Evolutionary conservation across 2,329 filamentous ascomycete species (phyloP), one percentile per base, ranked within the genome.

Genomic region (Calonectria pteridis): DNA sequence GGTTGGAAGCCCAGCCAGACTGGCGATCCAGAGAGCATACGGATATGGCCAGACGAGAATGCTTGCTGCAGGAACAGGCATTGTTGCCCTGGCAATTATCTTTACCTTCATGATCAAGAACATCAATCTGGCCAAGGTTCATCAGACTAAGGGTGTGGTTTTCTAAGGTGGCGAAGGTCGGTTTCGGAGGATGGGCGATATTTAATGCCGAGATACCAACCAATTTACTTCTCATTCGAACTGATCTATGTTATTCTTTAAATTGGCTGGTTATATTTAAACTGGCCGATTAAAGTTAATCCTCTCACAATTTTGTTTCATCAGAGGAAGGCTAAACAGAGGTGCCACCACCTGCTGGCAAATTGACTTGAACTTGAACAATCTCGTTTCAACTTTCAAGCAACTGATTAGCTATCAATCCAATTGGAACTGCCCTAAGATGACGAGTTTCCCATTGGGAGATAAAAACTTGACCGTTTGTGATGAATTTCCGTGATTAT

Each of bases 1-100:
- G 77, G 85, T 11, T 89, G 89, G 2, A 85, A 78, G 9, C 82
- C 85, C 0, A 84, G 83, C 89, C 14, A 81, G 90, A 2, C 70
- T 85, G 18, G 91, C 87, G 0, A 93, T 93, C 77, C 91, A 92
- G 78, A 79, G 85, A 11, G 89, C 91, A 0, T 93, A 93, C 73
- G 87, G 84, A 1, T 88, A 88, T 71, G 86, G 87, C 0, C 88
- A 90, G 82, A 84, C 84, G 40, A 80, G 84, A 23, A 88, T 90
- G 87, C 80, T 89, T 40, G 81, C 81, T n/a, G 81, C 82, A 0
- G 84, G 83, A 6, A 82, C 81, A 0, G 82, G 80, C 1, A 77
- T 85, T 13, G 83, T 84, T 79, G 77, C 73, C 0, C 53, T 85
- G 35, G 74, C 78, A 0, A 78, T 85, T 23, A 73, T 86, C 3